phyloP scores from a whole-genome alignment of 805 yeast species.

The Candida gorgasii region DNA sequence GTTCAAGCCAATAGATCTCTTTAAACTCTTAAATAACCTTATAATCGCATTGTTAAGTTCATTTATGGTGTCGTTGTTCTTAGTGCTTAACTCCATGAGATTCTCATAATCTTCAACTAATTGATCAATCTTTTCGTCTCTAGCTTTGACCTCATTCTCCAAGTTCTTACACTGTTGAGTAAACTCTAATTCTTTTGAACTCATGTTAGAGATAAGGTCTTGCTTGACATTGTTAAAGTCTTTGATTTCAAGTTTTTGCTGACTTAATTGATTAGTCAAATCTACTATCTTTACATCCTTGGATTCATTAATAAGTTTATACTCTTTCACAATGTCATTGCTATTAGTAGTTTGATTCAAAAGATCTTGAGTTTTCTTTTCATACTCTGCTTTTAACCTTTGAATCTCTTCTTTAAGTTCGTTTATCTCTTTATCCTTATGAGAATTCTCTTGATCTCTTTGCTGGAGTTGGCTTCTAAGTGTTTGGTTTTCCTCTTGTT shows the following conservation, averaged over 20 bases:
- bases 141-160: slow-evolving; percentile 50
- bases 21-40: slow-evolving; percentile 17
- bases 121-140: slow-evolving; percentile 49
- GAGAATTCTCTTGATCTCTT: slow-evolving; percentile 7
- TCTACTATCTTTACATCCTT: slow-evolving; percentile 13
- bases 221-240: slow-evolving; percentile 47
- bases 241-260: slow-evolving; percentile 18
- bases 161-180: slow-evolving; percentile 51
- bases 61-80: slow-evolving; percentile 25
- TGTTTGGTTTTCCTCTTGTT: slow-evolving; percentile 10
- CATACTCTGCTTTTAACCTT: slow-evolving; percentile 3
- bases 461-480: not conserved
- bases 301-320: slow-evolving; percentile 10
- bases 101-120: slow-evolving; percentile 42
- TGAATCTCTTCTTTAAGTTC: slow-evolving; percentile 13
- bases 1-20: slow-evolving; percentile 18
- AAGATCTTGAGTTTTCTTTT: not conserved
- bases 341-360: slow-evolving; percentile 6
- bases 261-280: slow-evolving; percentile 6
- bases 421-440: slow-evolving; percentile 9
- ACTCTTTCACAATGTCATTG: slow-evolving; percentile 5
- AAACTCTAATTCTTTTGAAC: slow-evolving; percentile 62
- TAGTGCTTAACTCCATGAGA: slow-evolving; percentile 41
- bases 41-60: slow-evolving; percentile 24
- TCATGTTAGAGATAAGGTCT: slow-evolving; percentile 67